phyloP scores from a whole-genome alignment of 495 filamentous ascomycete genomes.

The Aspergillus ellipticus region DNA sequence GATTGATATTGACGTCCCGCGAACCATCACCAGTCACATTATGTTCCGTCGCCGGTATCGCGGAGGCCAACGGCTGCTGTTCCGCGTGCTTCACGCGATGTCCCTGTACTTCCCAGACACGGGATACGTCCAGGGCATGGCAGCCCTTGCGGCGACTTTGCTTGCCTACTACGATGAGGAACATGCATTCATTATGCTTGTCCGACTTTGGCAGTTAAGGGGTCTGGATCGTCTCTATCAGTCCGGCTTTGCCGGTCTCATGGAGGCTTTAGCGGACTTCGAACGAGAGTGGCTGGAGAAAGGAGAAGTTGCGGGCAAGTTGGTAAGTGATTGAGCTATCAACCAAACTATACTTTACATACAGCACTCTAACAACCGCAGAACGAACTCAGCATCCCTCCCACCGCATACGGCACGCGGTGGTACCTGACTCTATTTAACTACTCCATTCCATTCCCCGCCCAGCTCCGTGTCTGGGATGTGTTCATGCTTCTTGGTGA shows the following conservation, averaged over 20 bases:
- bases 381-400: constrained; percentile 75
- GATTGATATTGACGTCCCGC: constrained; percentile 94
- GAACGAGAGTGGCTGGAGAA: constrained; percentile 78
- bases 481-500: constrained; percentile 97
- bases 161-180: constrained; percentile 98
- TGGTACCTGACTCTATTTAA: constrained; percentile 99
- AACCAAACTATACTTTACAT: not conserved
- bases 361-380: constrained; percentile 29
- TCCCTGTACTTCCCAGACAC: constrained; percentile 87
- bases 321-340: constrained; percentile 56
- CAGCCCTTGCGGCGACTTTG: constrained; percentile 84
- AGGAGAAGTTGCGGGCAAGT: constrained; percentile 68
- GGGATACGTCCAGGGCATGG: constrained; percentile 99
- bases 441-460: constrained; percentile 91
- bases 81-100: constrained; percentile 87
- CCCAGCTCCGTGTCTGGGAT: constrained; percentile 98
- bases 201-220: constrained; percentile 83
- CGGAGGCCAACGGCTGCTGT: constrained; percentile 85
- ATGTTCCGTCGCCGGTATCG: constrained; percentile 96
- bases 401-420: constrained; percentile 88
- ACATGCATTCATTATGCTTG: constrained; percentile 89
- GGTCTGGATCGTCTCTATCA: constrained; percentile 83
- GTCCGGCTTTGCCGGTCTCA: constrained; percentile 79
- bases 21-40: constrained; percentile 93
- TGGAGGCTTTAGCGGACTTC: constrained; percentile 85